Conservation (phyloP, 2,329 filamentous ascomycete genomes). For the Scortechinia acanthostroma region DNA sequence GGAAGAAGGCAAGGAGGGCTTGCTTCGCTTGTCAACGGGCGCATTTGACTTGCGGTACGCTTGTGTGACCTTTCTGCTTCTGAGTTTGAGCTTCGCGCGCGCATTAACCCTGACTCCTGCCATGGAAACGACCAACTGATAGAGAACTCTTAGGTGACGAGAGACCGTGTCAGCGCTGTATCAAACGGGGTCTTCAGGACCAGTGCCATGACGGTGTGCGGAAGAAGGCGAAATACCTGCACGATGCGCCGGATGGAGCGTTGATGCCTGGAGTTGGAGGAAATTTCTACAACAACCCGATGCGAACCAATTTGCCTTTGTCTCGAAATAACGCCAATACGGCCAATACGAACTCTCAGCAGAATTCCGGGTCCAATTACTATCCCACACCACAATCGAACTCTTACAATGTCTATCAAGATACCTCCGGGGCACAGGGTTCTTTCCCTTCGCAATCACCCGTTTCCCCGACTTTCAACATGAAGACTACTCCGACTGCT, state of each 20-base stretch:
- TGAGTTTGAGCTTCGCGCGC: neutral
- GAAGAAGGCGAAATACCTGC: slow-evolving; percentile 98
- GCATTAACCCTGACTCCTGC: neutral
- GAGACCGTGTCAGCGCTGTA: slow-evolving; percentile 84
- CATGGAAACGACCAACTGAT: neutral
- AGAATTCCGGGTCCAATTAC: neutral
- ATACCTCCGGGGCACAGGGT: slow-evolving; percentile 33
- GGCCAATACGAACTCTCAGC: neutral
- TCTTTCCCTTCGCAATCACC: slow-evolving; percentile 63
- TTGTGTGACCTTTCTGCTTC: neutral
- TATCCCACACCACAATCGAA: slow-evolving; percentile 24
- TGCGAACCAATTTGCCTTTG: slow-evolving; percentile 17
- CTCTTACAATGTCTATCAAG: slow-evolving; percentile 31
- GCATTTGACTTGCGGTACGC: slow-evolving; percentile 96
- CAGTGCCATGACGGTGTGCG: slow-evolving; percentile 91
- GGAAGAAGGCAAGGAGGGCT: slow-evolving; percentile 92
- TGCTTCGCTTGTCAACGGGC: slow-evolving; percentile 96
- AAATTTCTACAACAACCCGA: slow-evolving; percentile 53
- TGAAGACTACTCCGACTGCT: slow-evolving; percentile 31
- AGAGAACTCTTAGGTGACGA: slow-evolving; percentile 70
- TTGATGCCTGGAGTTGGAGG: slow-evolving; percentile 72
- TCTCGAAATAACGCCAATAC: neutral
- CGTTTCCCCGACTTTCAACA: slow-evolving; percentile 66
- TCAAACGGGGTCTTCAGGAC: slow-evolving; percentile 86
- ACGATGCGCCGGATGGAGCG: slow-evolving; percentile 86